Percentiles rank a stretch among this genome's conserved stretches.
Evolutionary conservation across 306 rosid genomes (phyloP).

Genomic region (Cicer yamashitae): DNA sequence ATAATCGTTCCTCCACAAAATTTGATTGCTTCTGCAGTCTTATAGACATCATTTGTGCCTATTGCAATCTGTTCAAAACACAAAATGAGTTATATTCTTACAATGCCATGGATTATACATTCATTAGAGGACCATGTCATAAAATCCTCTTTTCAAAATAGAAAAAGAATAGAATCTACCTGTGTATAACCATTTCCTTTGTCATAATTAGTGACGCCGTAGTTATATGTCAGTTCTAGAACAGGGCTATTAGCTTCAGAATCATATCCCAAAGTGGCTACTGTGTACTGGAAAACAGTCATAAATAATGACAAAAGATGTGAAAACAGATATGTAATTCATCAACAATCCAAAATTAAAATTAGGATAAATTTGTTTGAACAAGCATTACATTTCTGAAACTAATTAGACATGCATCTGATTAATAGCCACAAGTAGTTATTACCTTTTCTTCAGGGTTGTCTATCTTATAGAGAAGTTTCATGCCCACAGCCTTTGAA

Average conservation of each 20-base stretch:
- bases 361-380: too few species aligned
- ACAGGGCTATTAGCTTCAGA: conserved; percentile 83
- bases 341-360: not conserved
- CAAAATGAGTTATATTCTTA: conserved; percentile 36
- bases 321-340: conserved; percentile 14
- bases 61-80: conserved; percentile 74
- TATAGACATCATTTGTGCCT: conserved; percentile 87
- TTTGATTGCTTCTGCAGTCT: conserved; percentile 88
- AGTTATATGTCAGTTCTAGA: conserved; percentile 87
- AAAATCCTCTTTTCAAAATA: conserved; percentile 14
- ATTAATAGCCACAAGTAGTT: conserved; percentile 25
- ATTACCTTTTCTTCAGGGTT: conserved; percentile 84
- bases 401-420: conserved; percentile 23
- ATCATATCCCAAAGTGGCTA: conserved; percentile 76
- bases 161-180: conserved; percentile 54
- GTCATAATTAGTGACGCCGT: conserved; percentile 81
- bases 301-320: conserved; percentile 15
- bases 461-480: conserved; percentile 80
- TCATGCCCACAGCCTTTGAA: conserved; percentile 85
- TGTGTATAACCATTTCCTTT: conserved; percentile 89
- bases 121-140: not conserved
- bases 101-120: conserved; percentile 9
- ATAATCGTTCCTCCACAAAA: conserved; percentile 77
- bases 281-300: conserved; percentile 59
- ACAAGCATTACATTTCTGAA: too few species aligned